A percentile compares a stretch with the other conserved stretches of the same genome.
phyloP scores from a whole-genome alignment of 257 asterid genomes.

The Haberlea rhodopensis region DNA sequence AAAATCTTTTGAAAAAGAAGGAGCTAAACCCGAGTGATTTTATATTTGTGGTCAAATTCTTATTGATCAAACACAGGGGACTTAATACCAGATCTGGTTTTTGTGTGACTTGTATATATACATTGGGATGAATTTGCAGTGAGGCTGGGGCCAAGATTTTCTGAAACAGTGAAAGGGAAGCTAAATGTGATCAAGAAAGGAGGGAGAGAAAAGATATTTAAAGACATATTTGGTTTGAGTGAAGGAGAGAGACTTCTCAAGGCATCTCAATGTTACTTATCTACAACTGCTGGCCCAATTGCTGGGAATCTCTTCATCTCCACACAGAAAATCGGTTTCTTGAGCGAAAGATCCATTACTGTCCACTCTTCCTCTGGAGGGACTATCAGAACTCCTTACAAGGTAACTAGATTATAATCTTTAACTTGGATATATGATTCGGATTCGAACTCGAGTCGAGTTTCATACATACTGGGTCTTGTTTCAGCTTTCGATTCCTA shows the following conservation, averaged over 20 bases:
- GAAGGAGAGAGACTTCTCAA: slow-evolving; percentile 62
- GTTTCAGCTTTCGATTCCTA: slow-evolving; percentile 67
- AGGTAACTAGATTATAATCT: slow-evolving; percentile 38
- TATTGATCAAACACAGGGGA: neutral
- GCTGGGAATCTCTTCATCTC: slow-evolving; percentile 81
- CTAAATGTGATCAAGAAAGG: slow-evolving; percentile 45
- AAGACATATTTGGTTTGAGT: slow-evolving; percentile 44
- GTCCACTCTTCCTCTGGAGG: slow-evolving; percentile 47
- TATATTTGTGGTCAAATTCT: neutral
- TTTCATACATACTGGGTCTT: neutral
- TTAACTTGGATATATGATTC: neutral
- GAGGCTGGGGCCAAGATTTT: slow-evolving; percentile 58
- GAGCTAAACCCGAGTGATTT: too few relatives aligned
- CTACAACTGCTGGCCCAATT: slow-evolving; percentile 85
- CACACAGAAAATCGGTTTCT: slow-evolving; percentile 58
- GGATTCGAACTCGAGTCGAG: neutral
- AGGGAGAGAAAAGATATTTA: slow-evolving; percentile 69
- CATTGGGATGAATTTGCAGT: slow-evolving; percentile 28
- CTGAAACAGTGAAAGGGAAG: neutral
- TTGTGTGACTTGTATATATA: too few relatives aligned
- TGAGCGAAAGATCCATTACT: slow-evolving; percentile 73
- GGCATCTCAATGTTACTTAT: slow-evolving; percentile 86
- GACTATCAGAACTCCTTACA: slow-evolving; percentile 52
- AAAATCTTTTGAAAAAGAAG: too few relatives aligned
- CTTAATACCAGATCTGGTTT: neutral